phyloP scores from a whole-genome alignment of 352 stramenopile species.

The Phytophthora pini region DNA sequence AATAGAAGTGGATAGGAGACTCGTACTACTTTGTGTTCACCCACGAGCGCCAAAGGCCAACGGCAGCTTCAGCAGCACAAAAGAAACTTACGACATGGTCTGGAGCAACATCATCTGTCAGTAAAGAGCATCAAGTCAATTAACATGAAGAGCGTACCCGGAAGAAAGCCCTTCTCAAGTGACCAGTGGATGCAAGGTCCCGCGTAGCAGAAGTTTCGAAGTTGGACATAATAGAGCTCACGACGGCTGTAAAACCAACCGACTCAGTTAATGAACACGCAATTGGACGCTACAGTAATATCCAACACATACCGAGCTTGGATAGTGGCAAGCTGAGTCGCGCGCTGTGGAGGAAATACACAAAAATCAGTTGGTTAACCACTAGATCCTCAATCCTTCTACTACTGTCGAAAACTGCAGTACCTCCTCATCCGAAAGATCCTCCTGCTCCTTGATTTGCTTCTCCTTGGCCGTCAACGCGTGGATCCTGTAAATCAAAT shows the following conservation, averaged over 20 bases:
- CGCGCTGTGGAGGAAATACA: conserved; percentile 36
- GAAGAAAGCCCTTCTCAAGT: conserved; percentile 68
- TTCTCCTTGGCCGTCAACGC: conserved; percentile 68
- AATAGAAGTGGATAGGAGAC: too few species aligned
- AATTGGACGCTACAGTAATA: not conserved
- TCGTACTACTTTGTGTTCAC: conserved; percentile 45
- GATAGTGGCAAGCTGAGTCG: conserved; percentile 49
- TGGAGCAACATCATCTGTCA: conserved; percentile 21
- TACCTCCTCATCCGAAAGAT: conserved; percentile 67
- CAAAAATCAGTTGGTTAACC: not conserved
- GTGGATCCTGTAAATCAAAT: conserved; percentile 47
- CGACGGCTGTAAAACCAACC: conserved; percentile 44
- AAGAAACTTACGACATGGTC: conserved; percentile 77
- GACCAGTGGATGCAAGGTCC: conserved; percentile 87
- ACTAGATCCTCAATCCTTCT: not conserved
- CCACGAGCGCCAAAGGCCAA: conserved; percentile 83
- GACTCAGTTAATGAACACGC: conserved; percentile 5
- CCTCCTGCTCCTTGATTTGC: conserved; percentile 52
- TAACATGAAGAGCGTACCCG: conserved; percentile 38
- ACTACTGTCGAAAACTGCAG: not conserved
- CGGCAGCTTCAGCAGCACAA: conserved; percentile 67
- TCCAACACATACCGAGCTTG: conserved; percentile 44
- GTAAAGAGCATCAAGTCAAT: not conserved
- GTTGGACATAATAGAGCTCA: conserved; percentile 81
- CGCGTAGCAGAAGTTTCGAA: conserved; percentile 85